These are phyloP conservation scores for Saitozyma sp. DNA, from an alignment of 768 basidiomycete genomes.

Conservation along the genomic window DNA sequence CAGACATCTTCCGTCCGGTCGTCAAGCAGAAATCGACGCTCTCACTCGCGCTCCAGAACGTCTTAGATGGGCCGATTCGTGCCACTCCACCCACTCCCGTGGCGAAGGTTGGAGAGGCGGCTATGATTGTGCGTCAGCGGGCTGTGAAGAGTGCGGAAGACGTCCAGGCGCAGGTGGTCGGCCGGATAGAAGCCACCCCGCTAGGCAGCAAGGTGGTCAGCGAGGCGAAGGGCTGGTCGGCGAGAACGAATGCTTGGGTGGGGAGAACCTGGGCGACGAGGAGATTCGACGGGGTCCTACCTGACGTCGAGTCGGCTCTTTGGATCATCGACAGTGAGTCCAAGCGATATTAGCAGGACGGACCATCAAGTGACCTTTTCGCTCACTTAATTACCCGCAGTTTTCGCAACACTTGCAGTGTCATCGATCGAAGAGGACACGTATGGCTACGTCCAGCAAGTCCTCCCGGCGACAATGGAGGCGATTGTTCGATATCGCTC, in stretches of 20 bases:
- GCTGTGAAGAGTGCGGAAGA: constrained; percentile 18
- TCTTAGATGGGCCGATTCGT: constrained; percentile 34
- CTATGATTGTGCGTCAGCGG: constrained; percentile 11
- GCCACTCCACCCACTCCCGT: constrained; percentile 21
- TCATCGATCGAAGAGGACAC: constrained; percentile 47
- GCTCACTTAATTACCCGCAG: constrained; percentile 17
- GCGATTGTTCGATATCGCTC: constrained; percentile 37
- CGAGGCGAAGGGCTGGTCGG: constrained; percentile 21
- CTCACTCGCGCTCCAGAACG: constrained; percentile 9
- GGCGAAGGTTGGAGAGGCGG: constrained; percentile 17
- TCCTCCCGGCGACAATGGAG: constrained; percentile 42
- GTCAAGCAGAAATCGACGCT: constrained; percentile 21
- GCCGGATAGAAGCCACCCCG: constrained; percentile 23
- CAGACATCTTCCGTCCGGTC: constrained; percentile 38
- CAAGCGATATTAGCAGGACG: constrained; percentile 10
- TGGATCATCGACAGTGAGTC: constrained; percentile 36
- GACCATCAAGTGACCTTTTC: neutral
- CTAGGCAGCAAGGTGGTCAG: constrained; percentile 20
- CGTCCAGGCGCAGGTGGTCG: constrained; percentile 23
- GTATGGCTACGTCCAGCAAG: constrained; percentile 49
- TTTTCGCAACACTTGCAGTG: constrained; percentile 35
- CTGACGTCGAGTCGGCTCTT: constrained; percentile 12
- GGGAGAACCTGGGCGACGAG: constrained; percentile 36
- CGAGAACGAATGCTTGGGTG: constrained; percentile 23
- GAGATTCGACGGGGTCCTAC: constrained; percentile 10